Base-by-base conservation (phyloP, 495 filamentous ascomycete genomes). In the Penicillium argentinense region DNA sequence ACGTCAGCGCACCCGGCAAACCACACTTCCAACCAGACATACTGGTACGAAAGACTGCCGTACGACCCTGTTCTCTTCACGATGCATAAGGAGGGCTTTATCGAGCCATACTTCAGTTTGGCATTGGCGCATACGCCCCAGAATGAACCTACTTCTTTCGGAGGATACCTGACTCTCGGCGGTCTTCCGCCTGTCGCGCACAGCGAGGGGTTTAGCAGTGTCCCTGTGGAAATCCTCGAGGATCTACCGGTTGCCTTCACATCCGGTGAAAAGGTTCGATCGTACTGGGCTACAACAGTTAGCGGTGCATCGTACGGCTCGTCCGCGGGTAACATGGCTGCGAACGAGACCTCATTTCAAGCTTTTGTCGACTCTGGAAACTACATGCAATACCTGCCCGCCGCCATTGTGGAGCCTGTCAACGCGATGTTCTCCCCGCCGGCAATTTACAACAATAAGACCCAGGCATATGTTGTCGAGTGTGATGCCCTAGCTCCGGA, bases 341-440 rank as follows among this genome's bases (percentile, higher is more conserved):
- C 44, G 7, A 59, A 63, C 26, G 29, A 22, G 9, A 56, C 51
- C 9, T 42, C 55, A 1, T 65, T 57, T 39, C 62, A 65, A 42
- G 80, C 77, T 1, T 81, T 85, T 54, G 74, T 89, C 45, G 87
- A 91, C 66, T 79, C 85, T 0, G 87, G 87, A 24, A 88, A 86
- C 4, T 78, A 81, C 0, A 77, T 79, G 50, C 77, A 79, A 17
- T 80, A 84, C 30, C 71, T 83, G 8, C 82, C 84, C 3, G 42
- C 68, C 0, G 63, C 41, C 1, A 76, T 90, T 45, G 82, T 82
- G 1, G 63, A 72, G 12, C 69, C 69, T 1, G 56, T 89, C 25
- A 83, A 88, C 57, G 72, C 75, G 16, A 55, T 79, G 0, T 80
- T 91, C 28, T 69, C 73, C 12, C 83, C 82, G 6, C 75, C 81